Evolutionary conservation across 495 filamentous ascomycete genomes (phyloP), one percentile per base, ranked within the genome.

Genomic region (Aspergillus conjunctus): DNA sequence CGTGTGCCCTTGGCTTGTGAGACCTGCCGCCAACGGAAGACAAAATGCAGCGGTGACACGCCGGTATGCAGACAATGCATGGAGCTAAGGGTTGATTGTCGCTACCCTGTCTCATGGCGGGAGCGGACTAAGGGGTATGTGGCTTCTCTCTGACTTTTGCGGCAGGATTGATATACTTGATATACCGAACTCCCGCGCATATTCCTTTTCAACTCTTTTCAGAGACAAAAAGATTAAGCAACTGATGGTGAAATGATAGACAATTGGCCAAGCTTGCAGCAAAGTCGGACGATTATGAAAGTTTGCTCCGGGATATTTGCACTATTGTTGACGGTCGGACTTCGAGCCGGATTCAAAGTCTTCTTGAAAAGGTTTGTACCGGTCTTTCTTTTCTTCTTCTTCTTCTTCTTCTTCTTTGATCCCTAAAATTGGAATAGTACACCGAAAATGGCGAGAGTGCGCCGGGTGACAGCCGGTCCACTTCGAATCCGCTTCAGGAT

Each of bases 11-110:
- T 80, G 51, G 88, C 88, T 10, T 91, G 88, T 65, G 88, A 88
- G 81, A 87, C 87, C 10, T 91, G 88, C 73, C 73, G 88, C 46
- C 82, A 88, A 62, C 79, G 88, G 41, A 88, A 88, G 63, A 83
- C 84, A 45, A 87, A 87, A 69, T 87, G 84, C 67, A 83, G 79
- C 60, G 85, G 85, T 30, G 81, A 79, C 51, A 77, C 75, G n/a
- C 85, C 85, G 3, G 61, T 76, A 8, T 88, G 85, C 68, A 75
- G 78, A 54, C 83, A 87, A 63, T 88, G 85, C 64, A 71, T 74
- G 56, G 81, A 84, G 56, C 74, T 84, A 51, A 72, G 74, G 48
- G 67, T 80, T 12, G 48, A 37, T 8, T 88, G 85, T 60, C 62
- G 70, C 10, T 88, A 87, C 68, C 78, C 76, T 1, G 78, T 85